These are phyloP conservation scores for Ceratobasidium sp. DNA, from an alignment of 1,284 basidiomycete species.

Conservation along the genomic window DNA sequence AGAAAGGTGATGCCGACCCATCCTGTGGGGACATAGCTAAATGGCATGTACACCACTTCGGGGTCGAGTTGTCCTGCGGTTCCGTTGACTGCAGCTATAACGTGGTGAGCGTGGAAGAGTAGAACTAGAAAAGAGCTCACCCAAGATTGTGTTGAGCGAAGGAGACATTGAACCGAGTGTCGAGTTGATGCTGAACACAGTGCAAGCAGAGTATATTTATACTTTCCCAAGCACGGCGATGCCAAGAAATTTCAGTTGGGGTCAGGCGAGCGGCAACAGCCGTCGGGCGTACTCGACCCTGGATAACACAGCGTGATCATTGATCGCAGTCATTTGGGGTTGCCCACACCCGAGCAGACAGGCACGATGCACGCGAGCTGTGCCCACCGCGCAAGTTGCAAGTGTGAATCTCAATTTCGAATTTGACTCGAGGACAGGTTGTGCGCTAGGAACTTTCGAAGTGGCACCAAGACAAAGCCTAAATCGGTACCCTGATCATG, in stretches of 20 bases:
- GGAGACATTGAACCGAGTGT: not conserved
- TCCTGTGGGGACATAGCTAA: slow-evolving; percentile 41
- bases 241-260: slow-evolving; percentile 2
- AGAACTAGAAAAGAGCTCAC: not conserved
- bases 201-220: not conserved
- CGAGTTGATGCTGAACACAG: not conserved
- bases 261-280: not conserved
- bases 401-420: not conserved
- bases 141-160: not conserved
- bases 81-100: slow-evolving; percentile 10
- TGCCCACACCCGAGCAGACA: not conserved
- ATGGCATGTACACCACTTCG: slow-evolving; percentile 12
- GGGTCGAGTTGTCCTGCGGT: not conserved
- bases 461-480: slow-evolving; percentile 1
- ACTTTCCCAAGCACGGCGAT: not conserved
- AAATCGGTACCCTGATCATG: not conserved
- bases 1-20: slow-evolving; percentile 44
- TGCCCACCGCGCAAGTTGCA: not conserved
- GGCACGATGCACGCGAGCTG: not conserved
- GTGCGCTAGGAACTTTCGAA: not conserved
- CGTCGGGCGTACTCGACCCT: slow-evolving; percentile 17
- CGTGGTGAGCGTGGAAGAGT: not conserved
- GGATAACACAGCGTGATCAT: slow-evolving; percentile 2
- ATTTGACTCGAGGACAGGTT: not conserved
- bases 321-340: slow-evolving; percentile 23